Evolutionary conservation across 2,329 filamentous ascomycete genomes (phyloP), one percentile per base, ranked within the genome.

Genomic region (Colletotrichum noveboracense): DNA sequence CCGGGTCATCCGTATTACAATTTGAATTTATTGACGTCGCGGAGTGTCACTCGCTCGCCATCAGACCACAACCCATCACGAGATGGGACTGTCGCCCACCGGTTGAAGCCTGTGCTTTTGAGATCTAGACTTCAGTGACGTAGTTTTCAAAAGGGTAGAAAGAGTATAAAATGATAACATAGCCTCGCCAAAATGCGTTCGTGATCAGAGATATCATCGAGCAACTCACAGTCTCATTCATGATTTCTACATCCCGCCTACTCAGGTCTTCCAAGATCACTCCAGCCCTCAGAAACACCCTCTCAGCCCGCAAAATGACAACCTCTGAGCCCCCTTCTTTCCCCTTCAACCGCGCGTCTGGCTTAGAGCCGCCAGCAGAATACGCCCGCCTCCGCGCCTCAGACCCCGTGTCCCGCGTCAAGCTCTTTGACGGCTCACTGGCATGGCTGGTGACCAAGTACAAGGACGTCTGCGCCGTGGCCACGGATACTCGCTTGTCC

Each of bases 391-490:
- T 89, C 26, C 83, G 87, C 9, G 83, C 82, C n/a, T 84, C 79
- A 2, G 81, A 86, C 6, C 87, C 87, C 1, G 82, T 89, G 7
- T 88, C 87, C 0, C 79, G 81, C 70, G 86, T 89, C 16, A 84
- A 85, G 77, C 83, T 89, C 12, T 89, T 83, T 74, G 88, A 89
- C 77, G 86, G 85, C n/a, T 86, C 82, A 65, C 77, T 84, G 16
- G 85, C 87, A 7, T 89, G 88, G 88, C 80, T 89, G 2, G 84
- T 87, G 7, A 85, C 86, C 16, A 89, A 89, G 79, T 84, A 89
- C 78, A 83, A 85, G 62, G 87, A 89, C 77, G 85, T 89, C 13
- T 85, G 84, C 71, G 80, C 79, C 28, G 86, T 89, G 1, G 82
- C 87, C 6, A 87, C 86, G 0, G 86, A 88, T 36, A 71, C 85